Conservation (phyloP, 441 rosid genomes). For the Erodium moschatum region DNA sequence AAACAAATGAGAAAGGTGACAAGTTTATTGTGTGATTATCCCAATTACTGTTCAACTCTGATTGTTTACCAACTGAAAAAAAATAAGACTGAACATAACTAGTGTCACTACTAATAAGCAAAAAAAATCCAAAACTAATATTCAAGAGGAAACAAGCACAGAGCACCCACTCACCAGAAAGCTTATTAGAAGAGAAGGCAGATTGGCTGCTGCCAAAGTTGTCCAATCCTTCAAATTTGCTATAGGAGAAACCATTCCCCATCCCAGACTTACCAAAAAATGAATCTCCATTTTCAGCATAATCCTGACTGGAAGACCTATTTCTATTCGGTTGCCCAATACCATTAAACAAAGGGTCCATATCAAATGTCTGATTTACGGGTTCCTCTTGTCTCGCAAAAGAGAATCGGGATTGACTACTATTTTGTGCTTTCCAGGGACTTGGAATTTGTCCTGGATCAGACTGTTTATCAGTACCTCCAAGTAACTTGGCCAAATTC, state of each 20-base stretch:
- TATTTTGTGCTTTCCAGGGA: constrained; percentile 54
- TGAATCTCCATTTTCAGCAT: constrained; percentile 37
- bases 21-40: too few relatives aligned
- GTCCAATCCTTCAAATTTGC: constrained; percentile 41
- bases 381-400: constrained; percentile 76
- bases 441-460: constrained; percentile 32
- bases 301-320: constrained; percentile 33
- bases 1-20: too few relatives aligned
- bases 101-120: not conserved
- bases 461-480: constrained; percentile 45
- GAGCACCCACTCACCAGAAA: constrained; percentile 46
- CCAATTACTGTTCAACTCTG: too few relatives aligned
- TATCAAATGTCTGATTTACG: constrained; percentile 30
- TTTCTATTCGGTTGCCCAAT: constrained; percentile 35
- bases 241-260: constrained; percentile 45
- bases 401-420: constrained; percentile 80
- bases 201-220: constrained; percentile 29
- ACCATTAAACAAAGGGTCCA: constrained; percentile 29
- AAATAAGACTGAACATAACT: not conserved
- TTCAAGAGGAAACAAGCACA: not conserved
- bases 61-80: not conserved
- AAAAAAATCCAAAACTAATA: not conserved
- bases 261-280: constrained; percentile 33
- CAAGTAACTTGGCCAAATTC: constrained; percentile 48
- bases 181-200: constrained; percentile 40